A percentile compares a stretch with the other conserved stretches of the same genome.
These are phyloP conservation scores for Apophysomyces sp. DNA, from an alignment of 371 early-diverging fungal genomes.

Conservation along the genomic window DNA sequence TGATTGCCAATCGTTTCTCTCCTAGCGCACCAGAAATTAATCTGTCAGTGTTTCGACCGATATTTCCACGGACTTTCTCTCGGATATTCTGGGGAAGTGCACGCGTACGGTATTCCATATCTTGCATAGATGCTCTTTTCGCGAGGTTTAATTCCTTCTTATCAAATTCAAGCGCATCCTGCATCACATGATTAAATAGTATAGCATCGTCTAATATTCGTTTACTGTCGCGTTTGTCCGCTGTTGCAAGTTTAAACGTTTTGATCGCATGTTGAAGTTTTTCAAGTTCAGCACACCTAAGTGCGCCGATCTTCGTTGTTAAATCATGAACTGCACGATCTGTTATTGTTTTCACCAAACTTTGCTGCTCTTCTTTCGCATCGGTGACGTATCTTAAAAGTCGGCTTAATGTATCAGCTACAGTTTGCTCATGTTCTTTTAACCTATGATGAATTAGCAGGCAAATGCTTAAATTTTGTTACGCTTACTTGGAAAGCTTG, in stretches of 20 bases:
- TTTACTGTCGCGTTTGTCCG: neutral
- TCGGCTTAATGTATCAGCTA: neutral
- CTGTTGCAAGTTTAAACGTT: neutral
- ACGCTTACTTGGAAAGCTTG: neutral
- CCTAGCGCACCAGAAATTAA: too few species aligned
- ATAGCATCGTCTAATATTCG: neutral
- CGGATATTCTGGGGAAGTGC: too few species aligned
- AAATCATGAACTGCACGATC: neutral
- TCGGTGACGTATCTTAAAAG: neutral
- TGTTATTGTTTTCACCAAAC: neutral
- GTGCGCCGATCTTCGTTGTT: neutral
- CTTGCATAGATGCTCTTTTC: too few species aligned
- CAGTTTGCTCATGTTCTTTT: neutral
- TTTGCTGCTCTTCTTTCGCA: neutral
- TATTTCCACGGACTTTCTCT: too few species aligned
- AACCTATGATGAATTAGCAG: neutral
- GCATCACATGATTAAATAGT: neutral
- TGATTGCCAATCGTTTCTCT: neutral
- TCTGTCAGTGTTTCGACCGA: too few species aligned
- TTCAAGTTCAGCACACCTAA: neutral
- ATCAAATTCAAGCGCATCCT: neutral
- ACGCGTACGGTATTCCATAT: too few species aligned
- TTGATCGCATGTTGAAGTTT: neutral
- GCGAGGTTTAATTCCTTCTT: neutral
- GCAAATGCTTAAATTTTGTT: neutral